Base-by-base conservation (phyloP, 2,329 filamentous ascomycete species). In the Trichophyton schoenleinii region DNA sequence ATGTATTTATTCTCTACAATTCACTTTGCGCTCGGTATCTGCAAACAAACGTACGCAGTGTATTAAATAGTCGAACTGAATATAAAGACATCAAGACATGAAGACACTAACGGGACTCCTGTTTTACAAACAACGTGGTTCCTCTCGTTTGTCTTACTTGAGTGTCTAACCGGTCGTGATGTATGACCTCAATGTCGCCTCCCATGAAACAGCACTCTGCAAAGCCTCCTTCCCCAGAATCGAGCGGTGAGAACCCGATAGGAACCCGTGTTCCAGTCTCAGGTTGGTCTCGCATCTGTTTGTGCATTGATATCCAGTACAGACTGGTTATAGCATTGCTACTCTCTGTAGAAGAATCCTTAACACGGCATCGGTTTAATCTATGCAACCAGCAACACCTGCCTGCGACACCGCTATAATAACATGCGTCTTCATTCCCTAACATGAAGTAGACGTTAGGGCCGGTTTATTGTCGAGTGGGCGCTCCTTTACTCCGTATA, bases 121-220 rank as follows among this genome's bases (percentile, higher is more conserved):
- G 49, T 53, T 53, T 53, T 53, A 53, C 49, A 53, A 34, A 22
- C 18, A 53, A 53, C 49, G 49, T 53, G 49, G 22, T 31, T 53
- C 49, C 28, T 25, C 28, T 53, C 49, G 11, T 53, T 53, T 53
- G 49, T 53, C 22, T 15, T 15, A 53, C 49, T 2, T 9, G 13
- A 11, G n/a, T 28, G 13, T 25, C 8, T 9, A 31, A 18, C n/a
- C 5, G 13, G 49, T 46, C 18, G 18, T 22, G 46, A 22, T 9
- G 49, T 53, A 53, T 53, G 49, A 53, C 49, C 22, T 18, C n/a
- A 53, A 53, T 34, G 25, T 18, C 22, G 15, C 22, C n/a, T 31
- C 13, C 49, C 49, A 53, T n/a, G 49, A 53, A 28, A 53, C 49
- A 31, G n/a, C 41, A 2, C 41, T 15, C 41, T 44, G 28, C 49